These are phyloP conservation scores for Quercus dentata DNA, from an alignment of 306 rosid species.

Conservation along the genomic window DNA sequence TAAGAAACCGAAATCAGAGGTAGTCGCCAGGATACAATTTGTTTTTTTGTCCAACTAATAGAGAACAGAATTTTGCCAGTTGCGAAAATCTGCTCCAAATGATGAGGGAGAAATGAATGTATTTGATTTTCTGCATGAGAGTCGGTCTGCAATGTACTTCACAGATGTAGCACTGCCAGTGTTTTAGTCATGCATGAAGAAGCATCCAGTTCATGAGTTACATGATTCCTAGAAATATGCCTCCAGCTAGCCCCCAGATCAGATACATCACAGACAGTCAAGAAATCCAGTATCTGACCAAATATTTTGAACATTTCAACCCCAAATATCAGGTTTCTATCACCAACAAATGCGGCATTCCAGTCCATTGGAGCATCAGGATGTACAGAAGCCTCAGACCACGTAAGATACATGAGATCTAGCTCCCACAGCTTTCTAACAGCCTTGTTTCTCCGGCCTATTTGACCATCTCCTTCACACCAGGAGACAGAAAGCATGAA, in stretches of 20 bases:
- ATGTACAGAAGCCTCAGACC: slow-evolving; percentile 88
- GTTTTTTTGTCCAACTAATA: slow-evolving; percentile 28
- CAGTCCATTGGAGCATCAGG: slow-evolving; percentile 99
- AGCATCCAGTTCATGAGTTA: slow-evolving; percentile 89
- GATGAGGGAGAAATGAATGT: slow-evolving; percentile 14
- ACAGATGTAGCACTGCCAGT: slow-evolving; percentile 80
- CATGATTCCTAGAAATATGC: slow-evolving; percentile 77
- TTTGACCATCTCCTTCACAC: slow-evolving; percentile 99
- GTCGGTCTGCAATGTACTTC: slow-evolving; percentile 21
- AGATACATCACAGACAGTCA: slow-evolving; percentile 82
- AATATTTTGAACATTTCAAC: slow-evolving; percentile 98
- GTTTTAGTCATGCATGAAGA: slow-evolving; percentile 88
- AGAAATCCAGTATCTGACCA: slow-evolving; percentile 91
- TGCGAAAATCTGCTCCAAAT: slow-evolving; percentile 17
- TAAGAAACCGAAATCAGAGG: slow-evolving; percentile 32
- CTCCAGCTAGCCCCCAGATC: slow-evolving; percentile 62
- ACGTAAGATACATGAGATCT: slow-evolving; percentile 73
- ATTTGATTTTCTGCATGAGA: slow-evolving; percentile 20
- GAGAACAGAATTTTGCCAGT: slow-evolving; percentile 18
- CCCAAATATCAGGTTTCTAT: slow-evolving; percentile 79
- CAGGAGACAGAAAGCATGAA: slow-evolving; percentile 91
- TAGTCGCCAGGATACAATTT: slow-evolving; percentile 34
- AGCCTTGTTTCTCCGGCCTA: slow-evolving; percentile 93
- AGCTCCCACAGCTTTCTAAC: slow-evolving; percentile 94
- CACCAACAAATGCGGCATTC: slow-evolving; percentile 83